Base-by-base conservation (phyloP, 345 rosid genomes). In the Citrus sp. region DNA sequence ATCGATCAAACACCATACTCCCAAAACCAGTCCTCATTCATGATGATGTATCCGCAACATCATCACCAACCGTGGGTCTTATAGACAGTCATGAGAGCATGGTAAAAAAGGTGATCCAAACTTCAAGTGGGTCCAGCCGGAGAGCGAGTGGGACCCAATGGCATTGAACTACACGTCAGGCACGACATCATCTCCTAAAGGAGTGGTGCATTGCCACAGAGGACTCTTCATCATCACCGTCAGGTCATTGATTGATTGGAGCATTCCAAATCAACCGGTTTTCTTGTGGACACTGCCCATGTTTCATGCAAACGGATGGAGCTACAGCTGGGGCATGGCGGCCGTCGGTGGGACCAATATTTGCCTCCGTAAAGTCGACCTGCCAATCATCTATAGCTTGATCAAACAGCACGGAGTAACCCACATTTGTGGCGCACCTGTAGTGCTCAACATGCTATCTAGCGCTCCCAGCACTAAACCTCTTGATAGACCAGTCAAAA, bases 261-360 rank as follows among this genome's bases (percentile, higher is more conserved):
- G 71, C 1, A 65, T 79, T 12, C 77, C 77, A 9, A 32, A 82
- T 8, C 77, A 27, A 70, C 84, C 86, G 1, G 82, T 14, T 83
- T 42, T 78, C 25, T 82, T 78, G 3, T 85, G 88, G 88, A 77
- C 84, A 2, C 77, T 85, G 12, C 88, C 88, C 2, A 82, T 85
- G 82, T 85, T 85, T 63, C 88, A 82, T 24, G 78, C 67, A 51
- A 85, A 85, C 28, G 87, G 87, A 1, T 85, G 87, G 87, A 67
- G 80, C 71, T 79, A 70, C 38, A 16, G 38, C 8, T 85, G 86
- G 88, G 88, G 86, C 35, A 46, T 85, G 60, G 88, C 88, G 0
- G 88, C 86, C 1, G 79, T 72, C 6, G 88, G 88, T n/a, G 84
- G 82, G 9, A 80, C 82, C 1, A 85, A 80, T 30, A 55, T 85